Conservation (phyloP, 768 basidiomycete genomes). For the Antrodiella citrinella region DNA sequence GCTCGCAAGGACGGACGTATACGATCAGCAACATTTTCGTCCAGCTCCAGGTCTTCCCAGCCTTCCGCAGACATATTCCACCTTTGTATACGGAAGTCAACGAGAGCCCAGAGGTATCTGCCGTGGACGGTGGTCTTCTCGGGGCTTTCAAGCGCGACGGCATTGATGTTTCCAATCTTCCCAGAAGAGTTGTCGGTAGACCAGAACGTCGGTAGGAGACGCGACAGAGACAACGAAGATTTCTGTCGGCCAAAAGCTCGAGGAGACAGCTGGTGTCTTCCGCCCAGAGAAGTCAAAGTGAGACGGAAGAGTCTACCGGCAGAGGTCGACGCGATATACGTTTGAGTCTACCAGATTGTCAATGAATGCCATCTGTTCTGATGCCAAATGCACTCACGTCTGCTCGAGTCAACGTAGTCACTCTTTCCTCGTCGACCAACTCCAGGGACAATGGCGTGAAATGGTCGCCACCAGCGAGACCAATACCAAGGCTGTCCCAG, state of each 20-base stretch:
- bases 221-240: slow-evolving; percentile 34
- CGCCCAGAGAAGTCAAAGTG: slow-evolving; percentile 55
- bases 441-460: slow-evolving; percentile 43
- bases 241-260: slow-evolving; percentile 55
- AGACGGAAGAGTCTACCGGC: slow-evolving; percentile 59
- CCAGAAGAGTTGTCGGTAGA: slow-evolving; percentile 27
- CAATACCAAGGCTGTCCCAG: slow-evolving; percentile 84
- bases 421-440: slow-evolving; percentile 45
- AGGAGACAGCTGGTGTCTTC: slow-evolving; percentile 52
- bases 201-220: slow-evolving; percentile 36
- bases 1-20: slow-evolving; percentile 40
- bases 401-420: slow-evolving; percentile 59
- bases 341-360: slow-evolving; percentile 38
- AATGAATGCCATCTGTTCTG: not conserved
- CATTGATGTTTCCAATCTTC: slow-evolving; percentile 50
- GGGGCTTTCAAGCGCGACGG: slow-evolving; percentile 43
- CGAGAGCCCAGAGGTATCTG: slow-evolving; percentile 57
- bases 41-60: slow-evolving; percentile 57
- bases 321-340: slow-evolving; percentile 63
- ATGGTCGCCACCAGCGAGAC: slow-evolving; percentile 72
- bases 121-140: slow-evolving; percentile 34
- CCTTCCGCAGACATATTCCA: slow-evolving; percentile 65
- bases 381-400: slow-evolving; percentile 38
- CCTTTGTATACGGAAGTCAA: slow-evolving; percentile 58
- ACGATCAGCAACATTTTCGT: slow-evolving; percentile 45